These are phyloP conservation scores for Acacia confusa DNA, from an alignment of 306 rosid genomes.

Conservation along the genomic window DNA sequence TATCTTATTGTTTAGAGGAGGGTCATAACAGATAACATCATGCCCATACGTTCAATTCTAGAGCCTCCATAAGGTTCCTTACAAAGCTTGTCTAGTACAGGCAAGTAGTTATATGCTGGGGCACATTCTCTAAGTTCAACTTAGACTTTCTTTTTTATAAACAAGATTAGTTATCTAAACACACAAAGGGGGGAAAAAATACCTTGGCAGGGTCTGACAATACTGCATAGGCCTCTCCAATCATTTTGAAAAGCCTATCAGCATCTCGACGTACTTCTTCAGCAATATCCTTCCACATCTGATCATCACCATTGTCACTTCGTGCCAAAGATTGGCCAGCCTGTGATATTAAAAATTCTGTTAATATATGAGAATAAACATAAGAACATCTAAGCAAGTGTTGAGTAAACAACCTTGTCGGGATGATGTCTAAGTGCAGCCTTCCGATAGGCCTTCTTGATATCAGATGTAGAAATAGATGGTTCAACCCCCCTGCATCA, in stretches of 20 bases:
- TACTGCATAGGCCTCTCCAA: constrained; percentile 88
- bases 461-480: constrained; percentile 76
- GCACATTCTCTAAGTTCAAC: background rate
- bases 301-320: constrained; percentile 78
- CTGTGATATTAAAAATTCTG: constrained; percentile 47
- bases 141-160: background rate
- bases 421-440: constrained; percentile 99
- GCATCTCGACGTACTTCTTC: constrained; percentile 79
- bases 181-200: background rate
- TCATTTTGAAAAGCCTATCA: constrained; percentile 82
- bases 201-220: constrained; percentile 87
- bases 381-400: constrained; percentile 8
- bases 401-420: constrained; percentile 66
- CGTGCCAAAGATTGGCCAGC: constrained; percentile 83
- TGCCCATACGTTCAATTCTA: background rate
- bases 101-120: background rate
- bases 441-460: constrained; percentile 96
- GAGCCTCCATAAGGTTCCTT: background rate
- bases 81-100: background rate
- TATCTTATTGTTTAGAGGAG: no score
- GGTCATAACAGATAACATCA: background rate
- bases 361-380: constrained; percentile 17
- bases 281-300: constrained; percentile 74
- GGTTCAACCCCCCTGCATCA: constrained; percentile 89
- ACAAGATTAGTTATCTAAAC: constrained; percentile 17